Evolutionary conservation across 2,329 filamentous ascomycete species (phyloP), one percentile per base, ranked within the genome.

Genomic region (Aspergillus texensis): DNA sequence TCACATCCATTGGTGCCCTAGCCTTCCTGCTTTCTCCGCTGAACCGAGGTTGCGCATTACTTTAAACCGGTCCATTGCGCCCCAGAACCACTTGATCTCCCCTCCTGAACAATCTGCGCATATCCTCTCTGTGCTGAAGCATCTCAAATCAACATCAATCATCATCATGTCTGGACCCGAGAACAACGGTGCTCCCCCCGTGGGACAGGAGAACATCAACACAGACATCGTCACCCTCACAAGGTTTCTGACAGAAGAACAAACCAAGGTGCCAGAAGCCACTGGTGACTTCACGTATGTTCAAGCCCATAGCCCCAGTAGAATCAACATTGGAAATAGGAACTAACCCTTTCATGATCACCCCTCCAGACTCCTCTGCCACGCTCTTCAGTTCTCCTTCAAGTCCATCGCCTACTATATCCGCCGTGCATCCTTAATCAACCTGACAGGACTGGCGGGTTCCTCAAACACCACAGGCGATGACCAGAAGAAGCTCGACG

Each of bases 341-440:
- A 50, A 24, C 16, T n/a, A 30, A 52, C 41, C 39, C 30, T 6
- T 36, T 16, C 14, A 16, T 55, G 36, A 59, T 34, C 10, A 24
- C 28, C 14, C 24, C 32, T 11, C 2, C 74, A 97, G 94, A 74
- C 87, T 99, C 59, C 88, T 99, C 64, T 97, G 93, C 86, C 95
- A 99, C 79, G 94, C 95, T 65, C 91, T 99, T 64, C 95, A 98
- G 81, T 99, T 98, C 85, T 94, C 95, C 69, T 99, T 99, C 90
- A 99, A 99, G 85, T 96, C 93, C 70, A 99, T 99, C 80, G 93
- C 95, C 73, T 97, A 98, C 86, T 99, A 97, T 85, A 99, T 99
- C 80, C 94, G 94, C 74, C 91, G 95, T 79, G 93, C 94, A 41
- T 94, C 93, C 28, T 85, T 99, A 68, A 94, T 98, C 83, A 97